These are phyloP conservation scores for Aspergillus sp. DNA, from an alignment of 2,329 filamentous ascomycete species.

Conservation along the genomic window DNA sequence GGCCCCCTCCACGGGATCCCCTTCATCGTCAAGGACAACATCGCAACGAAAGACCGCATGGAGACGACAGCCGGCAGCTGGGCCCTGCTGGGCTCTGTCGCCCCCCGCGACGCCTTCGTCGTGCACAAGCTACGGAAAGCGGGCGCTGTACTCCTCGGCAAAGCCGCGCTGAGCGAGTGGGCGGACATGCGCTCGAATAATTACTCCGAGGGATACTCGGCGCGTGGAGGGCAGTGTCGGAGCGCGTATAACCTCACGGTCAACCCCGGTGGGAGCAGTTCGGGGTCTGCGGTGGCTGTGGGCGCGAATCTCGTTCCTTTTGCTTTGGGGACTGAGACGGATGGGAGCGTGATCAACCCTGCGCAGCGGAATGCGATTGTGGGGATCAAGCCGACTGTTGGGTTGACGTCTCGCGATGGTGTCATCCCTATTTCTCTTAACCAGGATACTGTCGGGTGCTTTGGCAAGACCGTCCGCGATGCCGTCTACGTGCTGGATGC, in stretches of 20 bases:
- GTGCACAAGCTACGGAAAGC: constrained; percentile 65
- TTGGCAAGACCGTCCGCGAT: constrained; percentile 71
- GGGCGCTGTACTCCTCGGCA: constrained; percentile 72
- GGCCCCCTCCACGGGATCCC: constrained; percentile 73
- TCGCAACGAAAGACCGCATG: constrained; percentile 70
- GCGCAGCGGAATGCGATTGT: constrained; percentile 71
- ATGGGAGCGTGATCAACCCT: constrained; percentile 66
- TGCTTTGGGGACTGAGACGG: constrained; percentile 68
- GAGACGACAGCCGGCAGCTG: constrained; percentile 74
- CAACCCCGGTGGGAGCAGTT: constrained; percentile 71
- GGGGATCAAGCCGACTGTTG: constrained; percentile 77
- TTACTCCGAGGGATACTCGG: constrained; percentile 71
- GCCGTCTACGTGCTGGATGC: constrained; percentile 68
- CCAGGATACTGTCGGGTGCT: constrained; percentile 71
- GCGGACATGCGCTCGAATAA: constrained; percentile 71
- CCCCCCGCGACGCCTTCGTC: constrained; percentile 70
- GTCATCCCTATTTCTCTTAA: constrained; percentile 70
- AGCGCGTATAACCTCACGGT: constrained; percentile 71
- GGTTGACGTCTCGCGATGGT: constrained; percentile 67
- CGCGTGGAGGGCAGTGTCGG: constrained; percentile 65
- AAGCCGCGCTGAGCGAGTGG: constrained; percentile 74
- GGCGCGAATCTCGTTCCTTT: constrained; percentile 60
- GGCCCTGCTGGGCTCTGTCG: constrained; percentile 67
- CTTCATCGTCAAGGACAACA: constrained; percentile 72
- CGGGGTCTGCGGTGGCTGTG: constrained; percentile 66